Base-by-base conservation (phyloP, 371 early-diverging fungal species). In the Thermomucor indicae-seudaticae region DNA sequence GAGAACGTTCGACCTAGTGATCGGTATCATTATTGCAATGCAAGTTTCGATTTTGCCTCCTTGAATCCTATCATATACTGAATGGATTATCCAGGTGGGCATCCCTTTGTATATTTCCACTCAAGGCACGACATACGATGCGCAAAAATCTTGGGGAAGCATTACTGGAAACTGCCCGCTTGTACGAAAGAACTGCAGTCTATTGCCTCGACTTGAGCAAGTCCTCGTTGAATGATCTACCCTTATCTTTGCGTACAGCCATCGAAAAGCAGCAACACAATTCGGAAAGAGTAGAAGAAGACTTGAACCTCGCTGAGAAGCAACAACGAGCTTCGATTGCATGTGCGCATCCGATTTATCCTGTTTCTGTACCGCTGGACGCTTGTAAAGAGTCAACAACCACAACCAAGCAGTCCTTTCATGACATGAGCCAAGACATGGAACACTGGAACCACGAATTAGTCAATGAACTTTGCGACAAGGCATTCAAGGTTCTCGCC, bases 1-100 rank as follows among this genome's bases (percentile, higher is more conserved):
- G 72, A 47, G 72, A 48, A 57, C 58, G 22, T 29, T 57, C 1
- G 60, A 71, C 42, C 25, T 71, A 16, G 39, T 71, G 20, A 53
- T 71, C 12, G 72, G 68, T 23, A 62, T 71, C 8, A 28, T 71
- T 16, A 65, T 71, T 22, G 46, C 65, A 6, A 51, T 63, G 72
- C 67, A 67, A 55, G 65, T 47, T n/a, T 40, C 12, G 10, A 24
- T 38, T 1, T 20, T 42, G 30, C 20, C 30, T 40, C 14, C 7
- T 40, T 29, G 43, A 4, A n/a, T 17, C 4, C 2, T 14, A 43
- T 43, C 0, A 43, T 29, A 47, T 46, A 30, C 7, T 32, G 7
- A 32, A 14, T 32, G 32, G 14, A 20, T 7, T 27, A 23, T 40
- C 3, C 43, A 51, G 52, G 51, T 49, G 38, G 45, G 56, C 38